Evolutionary conservation across 371 early-diverging fungal genomes (phyloP), one percentile per base, ranked within the genome.

Genomic region (Mortierella sp.): DNA sequence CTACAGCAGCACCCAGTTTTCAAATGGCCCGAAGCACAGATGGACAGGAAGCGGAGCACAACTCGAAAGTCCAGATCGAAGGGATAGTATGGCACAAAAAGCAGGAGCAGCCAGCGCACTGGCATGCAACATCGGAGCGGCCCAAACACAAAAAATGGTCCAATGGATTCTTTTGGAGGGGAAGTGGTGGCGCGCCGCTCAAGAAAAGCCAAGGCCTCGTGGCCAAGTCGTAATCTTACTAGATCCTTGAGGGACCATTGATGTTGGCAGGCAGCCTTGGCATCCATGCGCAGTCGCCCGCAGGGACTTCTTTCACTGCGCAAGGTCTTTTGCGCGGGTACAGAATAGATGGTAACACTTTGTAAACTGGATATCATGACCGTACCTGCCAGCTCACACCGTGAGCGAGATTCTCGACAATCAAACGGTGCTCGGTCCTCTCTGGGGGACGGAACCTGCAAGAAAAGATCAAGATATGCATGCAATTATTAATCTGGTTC

Each of bases 341-440:
- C n/a, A n/a, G n/a, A n/a, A n/a, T n/a, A n/a, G n/a, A n/a, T n/a
- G n/a, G n/a, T n/a, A n/a, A n/a, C n/a, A n/a, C n/a, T n/a, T n/a
- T n/a, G 7, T 9, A 55, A 60, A 60, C 51, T 78, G 56, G 37
- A 34, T 34, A 76, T 76, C 50, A 59, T 69, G 73, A 78, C 73
- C 87, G 80, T 90, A 92, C 92, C 92, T 92, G 92, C 92, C 92
- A 92, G 85, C 84, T 89, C 72, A 87, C 86, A 61, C 90, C 86
- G 48, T 88, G 82, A 62, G 92, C 84, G 56, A 92, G 84, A 69
- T 88, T 88, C 55, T 90, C 90, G 48, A 92, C 86, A 66, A 89
- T 84, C 59, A 92, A 75, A 47, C 92, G 86, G 58, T 91, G 82
- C 47, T 83, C 85, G 55, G 89, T 84, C 60, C 83, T 70, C 61